Base-by-base conservation (phyloP, 2,329 filamentous ascomycete species). In the Xylariomycetidae sp. region DNA sequence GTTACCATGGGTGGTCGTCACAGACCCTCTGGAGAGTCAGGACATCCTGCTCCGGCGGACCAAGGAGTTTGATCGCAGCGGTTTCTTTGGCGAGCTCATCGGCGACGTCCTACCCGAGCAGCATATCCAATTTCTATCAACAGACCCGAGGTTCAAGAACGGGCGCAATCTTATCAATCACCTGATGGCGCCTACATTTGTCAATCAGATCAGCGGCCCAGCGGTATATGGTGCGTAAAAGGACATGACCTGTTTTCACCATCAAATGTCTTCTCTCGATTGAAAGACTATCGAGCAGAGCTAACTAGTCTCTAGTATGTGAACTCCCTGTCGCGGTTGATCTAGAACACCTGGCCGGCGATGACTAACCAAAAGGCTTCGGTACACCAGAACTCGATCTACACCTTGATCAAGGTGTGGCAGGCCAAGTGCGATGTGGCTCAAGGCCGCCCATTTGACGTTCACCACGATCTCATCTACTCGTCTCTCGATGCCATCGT, bases 21-120 rank as follows among this genome's bases (percentile, higher is more conserved):
- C 58, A 14, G 67, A 69, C 36, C 61, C 55, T 8, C 51, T 52
- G 3, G 66, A 69, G 45, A 49, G 52, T 12, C 62, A 68, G 43
- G 67, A 70, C 41, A 57, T 72, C 27, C 55, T 70, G 16, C 48
- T 63, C 4, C 59, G 65, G 2, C 61, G 66, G 12, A 44, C 43
- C 17, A 62, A 59, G 29, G 67, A 70, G 26, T 70, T 70, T 30
- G 66, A 70, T 43, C 58, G 63, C 8, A 58, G 55, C 27, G 44
- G 43, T 31, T 54, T 56, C 42, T 57, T 61, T 19, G 34, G 38
- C 6, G 50, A 55, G 6, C 28, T 59, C 4, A 50, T 64, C 15
- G 45, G 44, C 17, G 57, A 57, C 15, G 46, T 60, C 14, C 38
- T 54, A 15, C 57, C 54, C 2, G 34, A 57, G 25, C 51, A 58